phyloP scores from a whole-genome alignment of 1,284 basidiomycete genomes.

The Xerocomus cyaneibrunnescens region DNA sequence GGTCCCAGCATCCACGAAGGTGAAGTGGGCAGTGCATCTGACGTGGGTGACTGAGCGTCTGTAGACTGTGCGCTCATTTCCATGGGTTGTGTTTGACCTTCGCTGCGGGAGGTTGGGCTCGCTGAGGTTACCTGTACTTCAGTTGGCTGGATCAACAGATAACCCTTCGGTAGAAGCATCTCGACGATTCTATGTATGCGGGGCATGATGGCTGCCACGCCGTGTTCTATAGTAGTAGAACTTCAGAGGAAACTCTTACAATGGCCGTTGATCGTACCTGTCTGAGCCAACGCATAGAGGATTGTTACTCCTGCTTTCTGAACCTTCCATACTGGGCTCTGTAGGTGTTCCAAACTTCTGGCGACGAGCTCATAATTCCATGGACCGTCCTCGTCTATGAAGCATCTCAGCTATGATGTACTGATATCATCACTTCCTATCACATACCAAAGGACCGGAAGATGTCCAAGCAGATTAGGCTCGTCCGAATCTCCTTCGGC shows the following conservation, averaged over 20 bases:
- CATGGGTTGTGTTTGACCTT: neutral
- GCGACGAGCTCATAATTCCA: conserved; percentile 17
- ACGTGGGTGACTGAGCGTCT: neutral
- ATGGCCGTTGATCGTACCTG: conserved; percentile 5
- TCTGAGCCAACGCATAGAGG: conserved; percentile 25
- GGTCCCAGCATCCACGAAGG: conserved; percentile 29
- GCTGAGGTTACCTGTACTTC: too few relatives aligned
- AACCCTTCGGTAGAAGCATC: conserved; percentile 21
- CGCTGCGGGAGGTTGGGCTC: neutral
- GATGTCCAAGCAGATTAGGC: conserved; percentile 28
- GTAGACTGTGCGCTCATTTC: neutral
- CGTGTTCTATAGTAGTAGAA: conserved; percentile 16
- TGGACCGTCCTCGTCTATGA: conserved; percentile 3
- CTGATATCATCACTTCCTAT: neutral
- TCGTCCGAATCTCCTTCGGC: conserved; percentile 20
- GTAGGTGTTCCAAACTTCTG: conserved; percentile 12
- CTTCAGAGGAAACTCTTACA: neutral
- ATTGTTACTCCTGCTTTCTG: conserved; percentile 29
- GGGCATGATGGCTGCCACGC: conserved; percentile 10
- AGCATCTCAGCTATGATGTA: neutral
- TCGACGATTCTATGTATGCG: conserved; percentile 14
- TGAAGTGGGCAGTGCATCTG: neutral
- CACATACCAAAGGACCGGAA: conserved; percentile 18
- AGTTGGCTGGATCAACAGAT: neutral
- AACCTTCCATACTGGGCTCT: conserved; percentile 10